Base-by-base conservation (phyloP, 1,284 basidiomycete genomes). In the Irpex rosettiformis region DNA sequence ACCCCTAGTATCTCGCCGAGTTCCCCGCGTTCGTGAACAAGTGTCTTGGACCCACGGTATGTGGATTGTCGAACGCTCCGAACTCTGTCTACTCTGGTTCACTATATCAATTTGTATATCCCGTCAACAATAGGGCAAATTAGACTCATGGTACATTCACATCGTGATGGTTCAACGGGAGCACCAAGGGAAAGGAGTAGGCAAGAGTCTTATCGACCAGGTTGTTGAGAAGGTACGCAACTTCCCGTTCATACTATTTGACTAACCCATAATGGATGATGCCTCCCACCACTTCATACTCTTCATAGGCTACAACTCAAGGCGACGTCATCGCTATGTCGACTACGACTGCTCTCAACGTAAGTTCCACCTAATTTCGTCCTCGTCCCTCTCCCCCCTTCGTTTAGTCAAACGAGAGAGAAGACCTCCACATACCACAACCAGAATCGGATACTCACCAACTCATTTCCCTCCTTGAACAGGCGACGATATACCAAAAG, bases 81-180 rank as follows among this genome's bases (percentile, higher is more conserved):
- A 13, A 8, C 43, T 18, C 42, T 3, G 2, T 18, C 43, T 8
- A 3, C 24, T 13, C 28, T 16, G 13, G 28, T 25, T 52, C 16
- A 24, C 49, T 18, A 13, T 25, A 18, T 52, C 10, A 10, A 8
- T 13, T 18, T 18, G 4, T n/a, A 8, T 10, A 11, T 54, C 18
- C 18, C 16, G 11, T 22, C 16, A 10, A 4, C 10, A 18, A 18
- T 54, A 67, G 63, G 60, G 60, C 6, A 62, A 63, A 48, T 21
- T 53, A 1, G 62, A 65, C 24, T 58, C 60, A 2, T 68, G 65
- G 67, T 68, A 64, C 61, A 56, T 68, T 0, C 63, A 65, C 16
- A 62, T 59, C 29, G 53, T 63, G 2, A 65, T 66, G 63, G 62
- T 65, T 0, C 59, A 60, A 2, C 54, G 21, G 5, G 61, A 62